Evolutionary conservation across 495 filamentous ascomycete species (phyloP).

Genomic region (Trichoderma orchidacearum): DNA sequence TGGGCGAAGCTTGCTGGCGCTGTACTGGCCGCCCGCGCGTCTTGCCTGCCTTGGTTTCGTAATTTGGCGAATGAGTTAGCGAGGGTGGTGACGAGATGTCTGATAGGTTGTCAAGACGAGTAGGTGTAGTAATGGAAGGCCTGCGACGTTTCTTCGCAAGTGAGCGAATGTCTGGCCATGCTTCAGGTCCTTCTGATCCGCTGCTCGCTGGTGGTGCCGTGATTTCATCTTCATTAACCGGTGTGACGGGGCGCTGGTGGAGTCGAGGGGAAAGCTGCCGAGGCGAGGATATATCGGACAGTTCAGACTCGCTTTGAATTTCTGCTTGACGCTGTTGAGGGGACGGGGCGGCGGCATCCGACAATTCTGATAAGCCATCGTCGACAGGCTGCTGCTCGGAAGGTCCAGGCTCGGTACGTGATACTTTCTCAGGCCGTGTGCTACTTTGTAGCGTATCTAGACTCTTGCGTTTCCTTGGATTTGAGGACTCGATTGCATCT

Average conservation of each 20-base stretch:
- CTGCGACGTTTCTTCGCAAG: constrained; percentile 18
- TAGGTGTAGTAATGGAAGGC: constrained; percentile 10
- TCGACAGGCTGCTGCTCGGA: neutral
- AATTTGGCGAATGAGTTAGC: constrained; percentile 36
- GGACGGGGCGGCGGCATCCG: constrained; percentile 8
- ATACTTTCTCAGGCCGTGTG: constrained; percentile 8
- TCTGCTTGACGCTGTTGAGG: neutral
- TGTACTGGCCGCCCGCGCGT: constrained; percentile 8
- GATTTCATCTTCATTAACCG: constrained; percentile 16
- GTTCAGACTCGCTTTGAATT: constrained; percentile 8
- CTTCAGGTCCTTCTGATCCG: constrained; percentile 17
- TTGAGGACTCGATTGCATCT: constrained; percentile 11
- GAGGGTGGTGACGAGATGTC: constrained; percentile 35
- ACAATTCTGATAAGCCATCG: neutral
- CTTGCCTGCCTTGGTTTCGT: constrained; percentile 11
- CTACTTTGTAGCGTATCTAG: constrained; percentile 21
- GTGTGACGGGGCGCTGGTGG: constrained; percentile 9
- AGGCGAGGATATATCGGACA: constrained; percentile 14
- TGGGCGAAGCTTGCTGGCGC: constrained; percentile 10
- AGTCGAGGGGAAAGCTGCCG: constrained; percentile 10
- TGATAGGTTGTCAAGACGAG: constrained; percentile 16
- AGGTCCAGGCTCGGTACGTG: neutral
- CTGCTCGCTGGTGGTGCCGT: constrained; percentile 32
- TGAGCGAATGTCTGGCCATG: constrained; percentile 22
- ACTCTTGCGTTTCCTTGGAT: constrained; percentile 33